phyloP scores from a whole-genome alignment of 2,329 filamentous ascomycete species.

The Aureobasidium sp. region DNA sequence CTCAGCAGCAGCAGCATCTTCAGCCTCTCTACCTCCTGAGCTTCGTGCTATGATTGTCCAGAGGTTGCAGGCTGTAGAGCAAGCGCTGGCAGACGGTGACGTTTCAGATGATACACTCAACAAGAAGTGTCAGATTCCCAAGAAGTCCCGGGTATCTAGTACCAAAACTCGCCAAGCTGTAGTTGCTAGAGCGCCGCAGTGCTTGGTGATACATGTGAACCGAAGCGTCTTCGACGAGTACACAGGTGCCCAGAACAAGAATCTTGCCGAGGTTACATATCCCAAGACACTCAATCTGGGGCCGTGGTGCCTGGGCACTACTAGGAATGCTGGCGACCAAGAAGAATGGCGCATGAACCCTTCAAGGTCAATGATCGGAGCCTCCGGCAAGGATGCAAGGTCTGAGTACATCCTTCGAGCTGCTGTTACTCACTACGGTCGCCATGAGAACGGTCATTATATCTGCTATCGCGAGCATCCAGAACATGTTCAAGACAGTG shows the following conservation, averaged over 20 bases:
- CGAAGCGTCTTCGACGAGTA: slow-evolving; percentile 81
- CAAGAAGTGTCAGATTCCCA: slow-evolving; percentile 37
- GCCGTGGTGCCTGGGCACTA: slow-evolving; percentile 67
- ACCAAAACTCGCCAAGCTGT: slow-evolving; percentile 89
- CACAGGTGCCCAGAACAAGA: slow-evolving; percentile 74
- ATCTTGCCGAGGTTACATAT: slow-evolving; percentile 69
- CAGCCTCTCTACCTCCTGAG: slow-evolving; percentile 31
- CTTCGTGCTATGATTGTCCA: slow-evolving; percentile 34
- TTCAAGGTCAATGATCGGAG: slow-evolving; percentile 59
- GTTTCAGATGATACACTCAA: slow-evolving; percentile 53
- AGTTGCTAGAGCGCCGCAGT: slow-evolving; percentile 71
- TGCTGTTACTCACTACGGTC: slow-evolving; percentile 79
- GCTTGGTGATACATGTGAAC: slow-evolving; percentile 80
- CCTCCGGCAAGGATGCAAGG: slow-evolving; percentile 19
- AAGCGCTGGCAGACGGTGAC: slow-evolving; percentile 68
- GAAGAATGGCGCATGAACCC: slow-evolving; percentile 68
- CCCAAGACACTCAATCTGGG: slow-evolving; percentile 65
- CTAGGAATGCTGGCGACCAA: slow-evolving; percentile 23
- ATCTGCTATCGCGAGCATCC: slow-evolving; percentile 76
- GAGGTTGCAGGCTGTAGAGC: slow-evolving; percentile 57
- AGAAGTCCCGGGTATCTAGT: slow-evolving; percentile 60
- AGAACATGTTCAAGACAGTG: slow-evolving; percentile 16
- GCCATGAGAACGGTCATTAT: slow-evolving; percentile 94
- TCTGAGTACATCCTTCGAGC: slow-evolving; percentile 67
- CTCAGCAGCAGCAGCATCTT: background rate